Evolutionary conservation across 352 stramenopile species (phyloP), one percentile per base, ranked within the genome.

Genomic region (Globisporangium alternatum): DNA sequence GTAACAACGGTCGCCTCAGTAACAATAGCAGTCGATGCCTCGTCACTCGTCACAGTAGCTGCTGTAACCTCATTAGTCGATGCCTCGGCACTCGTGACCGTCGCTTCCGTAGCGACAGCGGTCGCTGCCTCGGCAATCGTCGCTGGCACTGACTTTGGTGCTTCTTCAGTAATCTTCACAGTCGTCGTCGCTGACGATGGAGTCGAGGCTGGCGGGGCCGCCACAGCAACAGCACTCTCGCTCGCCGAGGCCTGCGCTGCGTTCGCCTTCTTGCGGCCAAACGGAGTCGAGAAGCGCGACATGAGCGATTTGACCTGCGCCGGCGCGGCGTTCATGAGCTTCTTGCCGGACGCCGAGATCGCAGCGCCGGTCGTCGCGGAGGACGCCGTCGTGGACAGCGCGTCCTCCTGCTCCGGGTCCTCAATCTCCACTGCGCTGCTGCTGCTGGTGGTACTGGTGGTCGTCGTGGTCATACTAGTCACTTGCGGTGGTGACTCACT

Each of bases 381-480:
- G 1, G 53, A 37, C 22, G 47, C 25, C 13, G 49, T 30, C 22
- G 28, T 30, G 33, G 39, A 54, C 22, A 65, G 35, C 41, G 51
- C 72, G 17, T 70, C 70, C 7, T 75, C 52, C 19, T 66, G 37
- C 30, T 63, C 67, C 3, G 72, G 54, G 21, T 77, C 64, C 33
- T 71, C 60, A 9, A 68, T 61, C 0, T 51, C 61, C 22, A 19
- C 41, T 19, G 56, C 60, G 49, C 62, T 73, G 58, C 60, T 68
- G 49, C 19, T 56, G 30, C 9, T 28, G 3, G 13, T 9, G 31
- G 5, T 41, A 12, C 10, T 41, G 35, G 35, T 41, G 35, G 35
- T 41, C 9, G 35, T 41, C 10, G 7, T 22, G 41, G 4, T 30
- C n/a, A 0, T 13, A 12, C 12, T 49, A 1, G 43, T 49, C 17